These are phyloP conservation scores for Ramaria sp. DNA, from an alignment of 768 basidiomycete genomes.

Conservation along the genomic window DNA sequence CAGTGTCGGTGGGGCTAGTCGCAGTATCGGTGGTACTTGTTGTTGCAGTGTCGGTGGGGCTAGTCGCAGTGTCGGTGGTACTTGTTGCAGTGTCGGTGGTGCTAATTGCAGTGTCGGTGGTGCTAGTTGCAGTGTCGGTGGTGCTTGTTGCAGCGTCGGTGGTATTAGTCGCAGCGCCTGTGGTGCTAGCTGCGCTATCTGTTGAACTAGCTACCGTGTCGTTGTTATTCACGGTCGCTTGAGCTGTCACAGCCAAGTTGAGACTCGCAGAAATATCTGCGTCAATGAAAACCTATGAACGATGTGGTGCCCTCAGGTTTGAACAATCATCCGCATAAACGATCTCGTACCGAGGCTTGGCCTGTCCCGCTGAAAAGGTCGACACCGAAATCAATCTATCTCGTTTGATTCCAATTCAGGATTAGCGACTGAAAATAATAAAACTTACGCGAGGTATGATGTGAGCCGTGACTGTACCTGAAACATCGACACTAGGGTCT, in stretches of 20 bases:
- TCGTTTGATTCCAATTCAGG: not conserved
- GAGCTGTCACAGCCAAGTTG: not conserved
- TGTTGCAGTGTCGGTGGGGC: not conserved
- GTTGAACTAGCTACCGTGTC: not conserved
- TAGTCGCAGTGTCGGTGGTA: not conserved
- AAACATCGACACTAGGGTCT: constrained; percentile 1
- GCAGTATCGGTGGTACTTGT: not conserved
- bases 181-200: not conserved
- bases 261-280: not conserved
- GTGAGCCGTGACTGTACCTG: not conserved
- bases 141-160: not conserved
- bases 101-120: not conserved
- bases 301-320: not conserved
- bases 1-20: not conserved
- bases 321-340: too few relatives aligned
- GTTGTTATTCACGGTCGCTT: not conserved
- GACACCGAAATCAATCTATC: constrained; percentile 1
- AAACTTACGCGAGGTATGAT: not conserved
- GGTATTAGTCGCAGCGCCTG: not conserved
- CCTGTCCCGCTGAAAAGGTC: not conserved
- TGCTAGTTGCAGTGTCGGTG: not conserved
- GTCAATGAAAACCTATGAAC: not conserved
- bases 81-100: not conserved
- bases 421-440: not conserved
- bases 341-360: not conserved